These are phyloP conservation scores for Tardiomyces digboiensis DNA, from an alignment of 1,139 yeast species.

Conservation along the genomic window DNA sequence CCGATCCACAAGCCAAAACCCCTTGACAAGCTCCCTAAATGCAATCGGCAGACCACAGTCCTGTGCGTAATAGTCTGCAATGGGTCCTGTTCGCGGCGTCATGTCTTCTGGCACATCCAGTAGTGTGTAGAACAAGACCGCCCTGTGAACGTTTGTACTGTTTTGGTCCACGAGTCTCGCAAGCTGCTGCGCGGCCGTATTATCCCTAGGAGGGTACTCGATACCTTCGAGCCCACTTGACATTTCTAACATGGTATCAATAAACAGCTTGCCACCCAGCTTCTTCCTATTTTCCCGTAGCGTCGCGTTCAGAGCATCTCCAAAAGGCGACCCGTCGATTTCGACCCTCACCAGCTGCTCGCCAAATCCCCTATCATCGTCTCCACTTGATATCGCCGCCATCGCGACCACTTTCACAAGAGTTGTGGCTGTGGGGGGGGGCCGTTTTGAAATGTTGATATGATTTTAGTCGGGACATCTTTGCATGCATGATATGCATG, in stretches of 20 bases:
- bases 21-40: not conserved
- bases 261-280: not conserved
- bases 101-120: not conserved
- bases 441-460: no score
- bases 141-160: not conserved
- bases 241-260: not conserved
- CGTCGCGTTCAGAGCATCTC: not conserved
- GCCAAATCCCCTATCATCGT: not conserved
- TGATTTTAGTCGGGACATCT: no score
- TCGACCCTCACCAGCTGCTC: constrained; percentile 1
- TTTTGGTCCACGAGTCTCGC: not conserved
- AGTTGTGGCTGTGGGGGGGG: no score
- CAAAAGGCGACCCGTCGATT: not conserved
- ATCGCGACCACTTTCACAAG: no score
- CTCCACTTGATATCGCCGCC: not conserved
- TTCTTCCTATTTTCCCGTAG: not conserved
- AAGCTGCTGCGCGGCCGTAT: not conserved
- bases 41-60: not conserved
- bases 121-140: not conserved
- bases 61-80: not conserved
- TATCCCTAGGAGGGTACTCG: not conserved
- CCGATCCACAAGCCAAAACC: not conserved
- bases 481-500: no score
- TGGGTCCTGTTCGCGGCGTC: not conserved
- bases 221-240: not conserved